Base-by-base conservation (phyloP, 345 rosid genomes). In the Camelina sativa region DNA sequence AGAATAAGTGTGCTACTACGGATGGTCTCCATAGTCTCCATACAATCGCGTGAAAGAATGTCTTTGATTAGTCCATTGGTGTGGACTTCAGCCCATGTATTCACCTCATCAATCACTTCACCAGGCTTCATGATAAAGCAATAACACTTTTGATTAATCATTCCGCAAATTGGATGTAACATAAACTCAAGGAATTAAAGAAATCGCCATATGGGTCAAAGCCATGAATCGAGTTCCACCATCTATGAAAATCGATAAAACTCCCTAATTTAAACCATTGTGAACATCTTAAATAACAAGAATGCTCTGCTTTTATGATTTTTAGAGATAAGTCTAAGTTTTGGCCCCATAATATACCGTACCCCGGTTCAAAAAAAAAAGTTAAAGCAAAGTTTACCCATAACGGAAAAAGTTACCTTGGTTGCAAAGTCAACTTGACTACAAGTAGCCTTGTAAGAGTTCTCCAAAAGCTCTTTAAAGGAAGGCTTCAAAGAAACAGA, bases 31-130 rank as follows among this genome's bases (percentile, higher is more conserved):
- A 86, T 85, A 5, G 3, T 1, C 1, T 88, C 82, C 5, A 84
- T 85, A 5, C 85, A 81, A 4, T 82, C 82, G 4, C 75, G 48
- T 22, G 95, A 84, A 40, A 91, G 86, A 80, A 91, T 75, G 51
- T 91, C 75, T 50, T 85, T 79, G 75, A 89, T 84, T 13, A 91
- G 85, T 62, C 92, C 95, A 35, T 37, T 77, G 17, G 92, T 87
- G 79, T 84, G 76, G 53, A 82, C 80, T 38, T 86, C 82, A 46
- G 86, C 89, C 95, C 93, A 87, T 5, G 69, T 56, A 37, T 89
- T 87, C 34, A 91, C 88, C 70, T 84, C 86, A 30, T 57, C 54
- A 25, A 75, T 34, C 25, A 77, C 91, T 79, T 91, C 85, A 65
- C 34, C 75, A 67, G 91, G 86, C 92, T 91, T 65, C 75, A 77